Evolutionary conservation across 2,329 filamentous ascomycete species (phyloP).

Genomic region (Xylaria sp.): DNA sequence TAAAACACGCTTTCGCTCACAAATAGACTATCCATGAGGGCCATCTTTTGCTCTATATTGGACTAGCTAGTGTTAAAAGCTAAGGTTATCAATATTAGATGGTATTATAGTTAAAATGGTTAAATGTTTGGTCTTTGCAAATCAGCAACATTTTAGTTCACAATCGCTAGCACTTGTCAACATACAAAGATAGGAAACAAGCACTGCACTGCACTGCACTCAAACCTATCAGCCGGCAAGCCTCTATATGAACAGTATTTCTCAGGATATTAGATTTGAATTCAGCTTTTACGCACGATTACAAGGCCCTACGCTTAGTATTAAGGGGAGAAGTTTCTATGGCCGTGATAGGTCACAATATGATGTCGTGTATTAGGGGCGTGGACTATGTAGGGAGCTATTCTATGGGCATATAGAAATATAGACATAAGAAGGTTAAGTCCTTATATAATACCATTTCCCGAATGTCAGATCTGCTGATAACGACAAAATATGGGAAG

Average conservation of each 20-base stretch:
- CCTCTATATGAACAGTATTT: background rate
- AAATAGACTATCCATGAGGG: background rate
- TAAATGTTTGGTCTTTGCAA: background rate
- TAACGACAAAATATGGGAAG: conserved; percentile 1
- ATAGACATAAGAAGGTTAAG: conserved; percentile 14
- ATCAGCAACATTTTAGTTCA: background rate
- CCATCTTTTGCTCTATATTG: background rate
- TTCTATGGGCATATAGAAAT: conserved; percentile 8
- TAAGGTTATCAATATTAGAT: background rate
- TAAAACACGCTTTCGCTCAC: too few relatives aligned
- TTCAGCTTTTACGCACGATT: background rate
- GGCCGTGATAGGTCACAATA: too few relatives aligned
- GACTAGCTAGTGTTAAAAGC: background rate
- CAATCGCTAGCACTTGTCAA: background rate
- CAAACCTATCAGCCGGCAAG: background rate
- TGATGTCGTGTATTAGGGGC: background rate
- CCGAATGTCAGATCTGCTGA: background rate
- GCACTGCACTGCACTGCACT: too few relatives aligned
- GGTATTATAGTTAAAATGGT: background rate
- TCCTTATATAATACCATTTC: background rate
- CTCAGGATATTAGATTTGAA: background rate
- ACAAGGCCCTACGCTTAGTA: background rate
- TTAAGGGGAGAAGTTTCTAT: background rate
- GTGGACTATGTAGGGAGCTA: background rate
- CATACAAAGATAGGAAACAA: background rate